Evolutionary conservation across 2,329 filamentous ascomycete genomes (phyloP).

Genomic region (Teratosphaeria destructans): DNA sequence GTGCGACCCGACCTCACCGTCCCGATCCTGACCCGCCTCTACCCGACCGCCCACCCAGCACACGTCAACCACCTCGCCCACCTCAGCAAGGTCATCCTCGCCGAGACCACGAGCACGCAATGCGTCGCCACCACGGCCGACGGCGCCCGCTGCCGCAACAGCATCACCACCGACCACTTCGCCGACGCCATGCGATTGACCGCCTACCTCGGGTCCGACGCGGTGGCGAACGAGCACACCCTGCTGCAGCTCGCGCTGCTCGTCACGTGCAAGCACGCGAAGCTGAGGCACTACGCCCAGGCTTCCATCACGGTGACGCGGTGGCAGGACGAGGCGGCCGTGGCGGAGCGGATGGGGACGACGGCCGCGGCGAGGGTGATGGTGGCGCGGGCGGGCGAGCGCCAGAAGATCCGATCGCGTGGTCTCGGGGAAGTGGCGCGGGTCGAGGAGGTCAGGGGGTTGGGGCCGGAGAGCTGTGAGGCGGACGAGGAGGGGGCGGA

Average conservation of each 20-base stretch:
- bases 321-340: neutral
- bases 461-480: too few relatives aligned
- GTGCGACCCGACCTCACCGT: neutral
- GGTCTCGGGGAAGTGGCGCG: too few relatives aligned
- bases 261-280: neutral
- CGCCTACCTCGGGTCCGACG: neutral
- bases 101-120: neutral
- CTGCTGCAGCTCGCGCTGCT: neutral
- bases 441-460: too few relatives aligned
- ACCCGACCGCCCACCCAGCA: too few relatives aligned
- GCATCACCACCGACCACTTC: neutral
- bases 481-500: too few relatives aligned
- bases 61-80: too few relatives aligned
- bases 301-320: neutral
- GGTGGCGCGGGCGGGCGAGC: too few relatives aligned
- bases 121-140: neutral
- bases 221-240: neutral
- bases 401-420: too few relatives aligned
- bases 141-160: neutral
- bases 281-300: neutral
- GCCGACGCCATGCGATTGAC: neutral
- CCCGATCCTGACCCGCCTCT: neutral
- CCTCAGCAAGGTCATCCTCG: neutral
- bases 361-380: neutral
- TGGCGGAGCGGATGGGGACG: neutral